Conservation (phyloP, 805 yeast genomes). For the Saccharomyces jurei region DNA sequence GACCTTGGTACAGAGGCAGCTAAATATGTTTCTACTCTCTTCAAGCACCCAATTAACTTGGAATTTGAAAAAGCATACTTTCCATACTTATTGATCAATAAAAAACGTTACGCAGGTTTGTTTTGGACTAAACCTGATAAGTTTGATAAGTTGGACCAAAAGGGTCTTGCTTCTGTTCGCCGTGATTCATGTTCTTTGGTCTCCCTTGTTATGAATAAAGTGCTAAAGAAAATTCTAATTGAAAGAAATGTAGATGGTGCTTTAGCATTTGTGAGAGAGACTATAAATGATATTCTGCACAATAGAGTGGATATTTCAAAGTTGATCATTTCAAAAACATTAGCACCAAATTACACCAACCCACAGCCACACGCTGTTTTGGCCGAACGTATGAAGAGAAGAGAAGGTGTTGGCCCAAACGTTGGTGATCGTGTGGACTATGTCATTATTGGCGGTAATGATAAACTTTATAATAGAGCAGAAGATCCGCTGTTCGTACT, state of each 20-base stretch:
- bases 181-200: slow-evolving; percentile 95
- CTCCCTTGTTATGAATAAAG: slow-evolving; percentile 88
- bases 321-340: slow-evolving; percentile 85
- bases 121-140: slow-evolving; percentile 93
- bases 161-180: slow-evolving; percentile 96
- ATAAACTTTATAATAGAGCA: slow-evolving; percentile 85
- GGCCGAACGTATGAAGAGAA: slow-evolving; percentile 89
- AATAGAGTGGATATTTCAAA: slow-evolving; percentile 89
- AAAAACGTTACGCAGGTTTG: slow-evolving; percentile 94
- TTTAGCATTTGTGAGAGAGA: slow-evolving; percentile 71
- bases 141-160: slow-evolving; percentile 94
- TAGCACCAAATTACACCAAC: slow-evolving; percentile 87
- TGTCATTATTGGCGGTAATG: slow-evolving; percentile 78
- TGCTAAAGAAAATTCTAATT: slow-evolving; percentile 74
- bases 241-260: slow-evolving; percentile 84
- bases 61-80: slow-evolving; percentile 96
- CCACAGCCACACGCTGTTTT: slow-evolving; percentile 96
- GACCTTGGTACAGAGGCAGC: slow-evolving; percentile 92
- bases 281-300: slow-evolving; percentile 84
- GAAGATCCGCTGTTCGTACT: slow-evolving; percentile 93
- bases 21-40: slow-evolving; percentile 66
- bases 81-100: slow-evolving; percentile 89
- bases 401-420: slow-evolving; percentile 97
- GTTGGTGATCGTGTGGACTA: slow-evolving; percentile 98
- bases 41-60: slow-evolving; percentile 79